Evolutionary conservation across 306 rosid species (phyloP), one percentile per base, ranked within the genome.

Genomic region (Ormosia emarginata): DNA sequence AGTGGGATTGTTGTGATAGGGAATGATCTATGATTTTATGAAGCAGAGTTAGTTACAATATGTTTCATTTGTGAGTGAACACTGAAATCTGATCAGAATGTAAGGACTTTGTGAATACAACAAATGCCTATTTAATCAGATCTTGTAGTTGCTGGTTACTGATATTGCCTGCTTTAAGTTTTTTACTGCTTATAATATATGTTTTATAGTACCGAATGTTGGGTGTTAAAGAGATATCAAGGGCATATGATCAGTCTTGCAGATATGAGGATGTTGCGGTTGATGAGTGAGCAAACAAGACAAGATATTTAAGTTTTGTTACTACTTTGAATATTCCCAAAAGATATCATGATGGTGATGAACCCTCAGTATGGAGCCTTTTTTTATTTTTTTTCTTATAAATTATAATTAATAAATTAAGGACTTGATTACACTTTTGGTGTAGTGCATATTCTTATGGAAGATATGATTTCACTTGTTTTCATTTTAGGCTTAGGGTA

Each of bases 51-150:
- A 37, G 43, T 69, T 68, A 44, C 67, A 36, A 13, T 67, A 15
- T 59, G 46, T 72, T 53, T 65, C 34, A 56, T 49, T 24, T 24
- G 57, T 69, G 14, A 46, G 52, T 66, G 66, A 49, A 68, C 58
- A 7, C 37, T 65, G 66, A 52, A 65, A 44, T 67, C 29, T 46
- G 81, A 0, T 80, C 30, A 44, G 32, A 64, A 63, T 37, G 58
- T 36, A 75, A 62, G 69, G 68, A 76, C 71, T 69, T 57, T 80
- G 65, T 80, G 78, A 76, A 80, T 83, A 80, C 80, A 46, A 18
- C 57, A 5, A 41, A 61, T 61, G 69, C 62, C 33, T 43, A 10
- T 71, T 41, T n/a, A 57, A 24, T 58, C 70, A 66, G 81, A 74
- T 72, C 67, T 24, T 24, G 24, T 24, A 24, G 24, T 24, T 24